Conservation (phyloP, 805 yeast species). For the Candida ficus region DNA sequence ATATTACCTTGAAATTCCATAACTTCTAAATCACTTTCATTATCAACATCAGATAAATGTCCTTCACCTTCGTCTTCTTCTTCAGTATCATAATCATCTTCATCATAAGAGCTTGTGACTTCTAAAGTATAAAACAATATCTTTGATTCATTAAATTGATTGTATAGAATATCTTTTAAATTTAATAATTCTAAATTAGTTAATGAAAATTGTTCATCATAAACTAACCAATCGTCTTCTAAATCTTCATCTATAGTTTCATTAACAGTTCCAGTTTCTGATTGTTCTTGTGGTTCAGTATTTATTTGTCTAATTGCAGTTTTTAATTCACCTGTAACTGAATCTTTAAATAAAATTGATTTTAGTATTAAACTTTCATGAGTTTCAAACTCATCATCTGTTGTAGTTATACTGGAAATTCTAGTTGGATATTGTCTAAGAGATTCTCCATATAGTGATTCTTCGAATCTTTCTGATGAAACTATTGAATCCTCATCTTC, state of each 20-base stretch:
- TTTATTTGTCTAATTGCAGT: constrained; percentile 23
- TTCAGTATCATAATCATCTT: constrained; percentile 4
- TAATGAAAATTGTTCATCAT: constrained; percentile 33
- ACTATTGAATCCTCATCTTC: constrained; percentile 6
- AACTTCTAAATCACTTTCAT: constrained; percentile 24
- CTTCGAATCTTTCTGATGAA: neutral
- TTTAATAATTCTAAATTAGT: constrained; percentile 30
- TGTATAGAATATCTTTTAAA: constrained; percentile 29
- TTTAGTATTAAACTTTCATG: constrained; percentile 16
- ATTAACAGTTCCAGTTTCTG: neutral
- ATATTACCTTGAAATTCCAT: constrained; percentile 21
- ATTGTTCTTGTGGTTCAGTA: neutral
- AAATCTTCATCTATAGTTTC: neutral
- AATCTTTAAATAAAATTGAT: constrained; percentile 18
- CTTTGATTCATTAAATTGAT: constrained; percentile 25
- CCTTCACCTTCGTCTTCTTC: constrained; percentile 12
- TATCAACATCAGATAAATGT: constrained; percentile 5
- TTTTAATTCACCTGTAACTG: constrained; percentile 15
- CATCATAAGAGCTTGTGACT: constrained; percentile 3
- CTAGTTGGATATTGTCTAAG: constrained; percentile 13
- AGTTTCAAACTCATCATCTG: constrained; percentile 1
- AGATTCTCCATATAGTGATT: neutral
- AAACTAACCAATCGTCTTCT: constrained; percentile 36
- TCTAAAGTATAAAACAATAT: constrained; percentile 28
- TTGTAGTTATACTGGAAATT: neutral